Base-by-base conservation (phyloP, 192 early-diverging fungal genomes). In the Backusella liffmaniae region DNA sequence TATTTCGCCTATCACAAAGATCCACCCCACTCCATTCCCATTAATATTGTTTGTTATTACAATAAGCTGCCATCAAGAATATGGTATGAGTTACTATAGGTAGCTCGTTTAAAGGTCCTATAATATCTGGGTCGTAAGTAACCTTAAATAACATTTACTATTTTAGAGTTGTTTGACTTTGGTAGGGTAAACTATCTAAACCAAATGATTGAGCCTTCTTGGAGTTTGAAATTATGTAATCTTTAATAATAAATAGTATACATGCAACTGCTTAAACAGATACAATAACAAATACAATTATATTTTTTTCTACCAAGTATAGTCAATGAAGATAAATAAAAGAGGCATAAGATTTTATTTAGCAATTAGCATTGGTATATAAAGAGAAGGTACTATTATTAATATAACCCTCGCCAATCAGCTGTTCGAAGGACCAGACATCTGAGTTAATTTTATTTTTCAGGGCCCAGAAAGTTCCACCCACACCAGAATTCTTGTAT, bases 391-490 rank as follows among this genome's bases (percentile, higher is more conserved):
- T 79, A 51, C 72, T 59, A 12, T 49, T 56, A 41, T 79, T 79
- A 39, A 79, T 75, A 32, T 71, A 66, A 62, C 73, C 73, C 15
- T 79, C 59, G 9, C 26, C 16, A 23, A 75, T 62, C 5, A 79
- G 70, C n/a, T 75, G 74, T 32, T 79, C 73, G 32, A 79, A 75
- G 16, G 78, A 79, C 78, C 78, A 79, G 18, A 53, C 78, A 41
- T 75, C 30, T 2, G 78, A 73, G 12, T 79, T 73, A 18, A 79
- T 79, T 7, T 73, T 71, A 74, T 79, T 79, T 56, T 79, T 79
- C 34, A 79, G 73, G 2, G 78, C 73, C 78, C 78, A 79, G 21
- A 79, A 70, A 29, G 56, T 66, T 35, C 49, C 78, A 4, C 78
- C 78, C 2, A 42, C 69, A 15, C 67, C 75, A 39, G 29, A 30